Evolutionary conservation across 2,329 filamentous ascomycete genomes (phyloP).

Genomic region (Microdochium trichocladiopsis): DNA sequence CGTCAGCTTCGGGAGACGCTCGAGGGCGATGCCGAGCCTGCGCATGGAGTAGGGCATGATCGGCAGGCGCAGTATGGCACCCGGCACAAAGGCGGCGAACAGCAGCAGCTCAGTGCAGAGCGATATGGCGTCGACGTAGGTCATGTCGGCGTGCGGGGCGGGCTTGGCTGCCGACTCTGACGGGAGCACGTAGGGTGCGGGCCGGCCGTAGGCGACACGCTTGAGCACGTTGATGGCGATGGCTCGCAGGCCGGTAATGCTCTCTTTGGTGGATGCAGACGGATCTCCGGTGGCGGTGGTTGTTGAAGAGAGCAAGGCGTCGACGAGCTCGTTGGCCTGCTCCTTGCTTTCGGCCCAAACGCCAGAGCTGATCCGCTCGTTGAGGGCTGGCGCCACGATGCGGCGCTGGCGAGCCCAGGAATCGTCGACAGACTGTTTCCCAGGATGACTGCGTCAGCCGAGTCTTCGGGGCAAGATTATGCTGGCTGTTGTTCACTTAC

Average conservation of each 20-base stretch:
- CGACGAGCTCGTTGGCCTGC: slow-evolving; percentile 21
- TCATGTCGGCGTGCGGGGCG: too few relatives aligned
- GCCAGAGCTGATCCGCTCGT: slow-evolving; percentile 23
- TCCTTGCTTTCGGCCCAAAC: slow-evolving; percentile 24
- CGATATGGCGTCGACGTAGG: slow-evolving; percentile 21
- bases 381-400: slow-evolving; percentile 25
- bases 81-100: slow-evolving; percentile 18
- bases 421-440: slow-evolving; percentile 13
- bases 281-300: slow-evolving; percentile 14
- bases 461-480: not conserved
- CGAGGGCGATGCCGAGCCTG: slow-evolving; percentile 17
- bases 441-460: not conserved
- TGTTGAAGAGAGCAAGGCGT: slow-evolving; percentile 12
- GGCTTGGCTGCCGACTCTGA: too few relatives aligned
- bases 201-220: slow-evolving; percentile 22
- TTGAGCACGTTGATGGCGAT: slow-evolving; percentile 30
- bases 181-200: slow-evolving; percentile 17
- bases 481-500: slow-evolving; percentile 7
- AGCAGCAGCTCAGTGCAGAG: slow-evolving; percentile 19
- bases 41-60: too few relatives aligned
- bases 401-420: slow-evolving; percentile 23
- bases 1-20: slow-evolving; percentile 17
- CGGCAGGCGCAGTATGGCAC: slow-evolving; percentile 11
- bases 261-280: slow-evolving; percentile 12
- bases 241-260: slow-evolving; percentile 13